These are phyloP conservation scores for Suillus hirtellus DNA, from an alignment of 768 basidiomycete species.

Conservation along the genomic window DNA sequence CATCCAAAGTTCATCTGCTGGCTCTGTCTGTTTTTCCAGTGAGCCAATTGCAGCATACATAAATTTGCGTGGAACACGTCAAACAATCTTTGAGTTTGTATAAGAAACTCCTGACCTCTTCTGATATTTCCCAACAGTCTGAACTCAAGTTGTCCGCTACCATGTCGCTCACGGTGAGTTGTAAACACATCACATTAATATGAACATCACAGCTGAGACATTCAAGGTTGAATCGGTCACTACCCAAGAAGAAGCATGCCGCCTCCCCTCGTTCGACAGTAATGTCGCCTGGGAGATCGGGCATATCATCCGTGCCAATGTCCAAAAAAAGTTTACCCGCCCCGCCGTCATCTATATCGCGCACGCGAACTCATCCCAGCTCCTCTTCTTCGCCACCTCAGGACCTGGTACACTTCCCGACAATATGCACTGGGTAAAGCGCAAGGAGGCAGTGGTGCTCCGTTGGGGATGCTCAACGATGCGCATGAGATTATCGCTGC, in stretches of 20 bases:
- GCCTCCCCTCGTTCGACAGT: slow-evolving; percentile 30
- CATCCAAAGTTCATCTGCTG: background rate
- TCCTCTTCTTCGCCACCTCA: slow-evolving; percentile 33
- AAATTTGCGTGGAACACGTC: background rate
- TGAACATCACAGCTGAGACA: background rate
- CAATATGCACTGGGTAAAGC: slow-evolving; percentile 35
- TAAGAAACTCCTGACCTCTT: background rate
- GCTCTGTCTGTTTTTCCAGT: background rate
- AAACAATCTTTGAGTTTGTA: background rate
- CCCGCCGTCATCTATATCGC: slow-evolving; percentile 31
- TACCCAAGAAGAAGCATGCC: slow-evolving; percentile 27
- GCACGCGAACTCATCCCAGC: slow-evolving; percentile 30
- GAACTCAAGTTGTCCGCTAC: background rate
- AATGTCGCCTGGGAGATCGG: slow-evolving; percentile 37
- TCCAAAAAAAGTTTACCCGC: slow-evolving; percentile 19
- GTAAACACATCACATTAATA: background rate
- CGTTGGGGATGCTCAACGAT: slow-evolving; percentile 32
- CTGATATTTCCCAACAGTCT: background rate
- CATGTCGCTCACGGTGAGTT: slow-evolving; percentile 19
- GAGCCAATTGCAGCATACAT: background rate
- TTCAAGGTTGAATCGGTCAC: slow-evolving; percentile 22
- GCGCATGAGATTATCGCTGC: slow-evolving; percentile 23
- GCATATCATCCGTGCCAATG: slow-evolving; percentile 23
- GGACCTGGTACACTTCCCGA: slow-evolving; percentile 31
- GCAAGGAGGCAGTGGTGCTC: slow-evolving; percentile 33